phyloP scores from a whole-genome alignment of 164 flowering plant species.

The Vitis vinifera region DNA sequence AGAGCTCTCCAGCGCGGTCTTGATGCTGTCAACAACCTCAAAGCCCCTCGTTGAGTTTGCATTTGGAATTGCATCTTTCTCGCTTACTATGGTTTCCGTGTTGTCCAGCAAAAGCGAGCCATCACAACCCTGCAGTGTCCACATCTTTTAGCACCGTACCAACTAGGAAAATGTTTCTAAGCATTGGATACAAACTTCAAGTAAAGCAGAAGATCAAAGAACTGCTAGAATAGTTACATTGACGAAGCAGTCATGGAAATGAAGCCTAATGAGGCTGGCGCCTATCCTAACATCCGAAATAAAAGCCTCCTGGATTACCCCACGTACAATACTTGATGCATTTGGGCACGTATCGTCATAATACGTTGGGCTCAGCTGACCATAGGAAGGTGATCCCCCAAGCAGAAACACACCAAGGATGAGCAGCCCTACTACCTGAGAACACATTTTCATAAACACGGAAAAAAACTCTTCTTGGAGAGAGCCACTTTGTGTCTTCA shows the following conservation, averaged over 20 bases:
- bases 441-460: too few relatives aligned
- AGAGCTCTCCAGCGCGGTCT: constrained; percentile 17
- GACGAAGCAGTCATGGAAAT: constrained; percentile 11
- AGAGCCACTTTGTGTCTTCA: too few relatives aligned
- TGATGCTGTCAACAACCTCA: constrained; percentile 19
- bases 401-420: too few relatives aligned
- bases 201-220: too few relatives aligned
- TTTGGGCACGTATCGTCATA: background rate
- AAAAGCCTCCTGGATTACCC: constrained; percentile 2
- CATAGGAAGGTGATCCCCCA: too few relatives aligned
- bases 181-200: too few relatives aligned
- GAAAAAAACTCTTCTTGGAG: too few relatives aligned
- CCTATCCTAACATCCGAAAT: background rate
- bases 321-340: background rate
- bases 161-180: too few relatives aligned
- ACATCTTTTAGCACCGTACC: too few relatives aligned
- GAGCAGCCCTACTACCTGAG: too few relatives aligned
- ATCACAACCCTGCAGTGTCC: constrained; percentile 22
- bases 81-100: background rate
- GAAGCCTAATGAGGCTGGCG: constrained; percentile 10
- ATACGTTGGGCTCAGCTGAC: too few relatives aligned
- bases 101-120: constrained; percentile 17
- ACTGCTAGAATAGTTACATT: too few relatives aligned
- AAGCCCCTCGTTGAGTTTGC: background rate
- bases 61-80: constrained; percentile 10